These are phyloP conservation scores for Populus tomentosa DNA, from an alignment of 441 rosid genomes.

Conservation along the genomic window DNA sequence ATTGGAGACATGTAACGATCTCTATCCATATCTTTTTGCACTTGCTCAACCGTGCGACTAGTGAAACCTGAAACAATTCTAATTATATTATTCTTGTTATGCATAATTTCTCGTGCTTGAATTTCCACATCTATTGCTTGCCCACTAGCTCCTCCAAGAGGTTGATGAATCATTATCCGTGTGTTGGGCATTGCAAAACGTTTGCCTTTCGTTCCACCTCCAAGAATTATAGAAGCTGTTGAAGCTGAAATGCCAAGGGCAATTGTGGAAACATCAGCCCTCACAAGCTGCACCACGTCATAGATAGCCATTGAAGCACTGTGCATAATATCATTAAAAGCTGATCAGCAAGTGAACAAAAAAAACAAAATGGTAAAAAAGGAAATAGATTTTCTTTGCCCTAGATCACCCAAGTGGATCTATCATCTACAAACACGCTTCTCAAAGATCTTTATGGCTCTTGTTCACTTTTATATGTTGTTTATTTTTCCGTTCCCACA, in stretches of 20 bases:
- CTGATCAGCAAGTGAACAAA: not conserved
- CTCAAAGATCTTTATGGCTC: not conserved
- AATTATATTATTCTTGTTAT: constrained; percentile 60
- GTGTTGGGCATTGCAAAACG: constrained; percentile 96
- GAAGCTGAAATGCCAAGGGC: constrained; percentile 89
- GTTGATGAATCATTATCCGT: constrained; percentile 93
- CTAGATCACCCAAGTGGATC: not conserved
- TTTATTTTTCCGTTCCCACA: not conserved
- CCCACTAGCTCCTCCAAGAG: constrained; percentile 90
- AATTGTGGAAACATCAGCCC: constrained; percentile 90
- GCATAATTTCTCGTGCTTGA: constrained; percentile 80
- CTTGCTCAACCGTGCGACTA: constrained; percentile 67
- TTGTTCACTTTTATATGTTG: not conserved
- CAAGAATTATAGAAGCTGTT: constrained; percentile 87
- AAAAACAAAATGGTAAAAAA: too few relatives aligned
- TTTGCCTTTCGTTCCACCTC: constrained; percentile 91
- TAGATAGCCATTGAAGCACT: constrained; percentile 97
- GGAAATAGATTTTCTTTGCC: not conserved
- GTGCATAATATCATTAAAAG: constrained; percentile 15
- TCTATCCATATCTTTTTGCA: constrained; percentile 68
- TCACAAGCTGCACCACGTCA: constrained; percentile 83
- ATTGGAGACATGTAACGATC: constrained; percentile 92
- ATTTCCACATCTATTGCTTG: constrained; percentile 77
- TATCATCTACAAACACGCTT: not conserved
- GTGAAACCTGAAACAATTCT: constrained; percentile 65